Evolutionary conservation across 208 protist species (phyloP).

Genomic region (Leishmania major): DNA sequence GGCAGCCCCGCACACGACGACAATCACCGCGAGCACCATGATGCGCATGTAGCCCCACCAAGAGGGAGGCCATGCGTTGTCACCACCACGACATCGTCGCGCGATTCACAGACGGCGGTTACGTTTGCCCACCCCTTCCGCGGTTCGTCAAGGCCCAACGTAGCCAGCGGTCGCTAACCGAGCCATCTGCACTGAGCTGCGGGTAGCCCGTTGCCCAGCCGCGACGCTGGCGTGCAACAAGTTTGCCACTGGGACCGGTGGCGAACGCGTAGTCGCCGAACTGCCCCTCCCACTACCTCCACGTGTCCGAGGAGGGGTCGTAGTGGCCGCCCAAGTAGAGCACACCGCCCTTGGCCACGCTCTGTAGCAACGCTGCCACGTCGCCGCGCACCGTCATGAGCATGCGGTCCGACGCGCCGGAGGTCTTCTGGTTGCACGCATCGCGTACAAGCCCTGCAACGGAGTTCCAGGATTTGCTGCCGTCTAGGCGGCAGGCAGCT

Average conservation of each 20-base stretch:
- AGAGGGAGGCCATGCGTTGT: not conserved
- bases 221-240: not conserved
- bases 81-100: not conserved
- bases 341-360: not conserved
- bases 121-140: conserved; percentile 15
- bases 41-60: conserved; percentile 27
- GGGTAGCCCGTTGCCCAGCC: conserved; percentile 16
- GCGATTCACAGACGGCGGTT: conserved; percentile 8
- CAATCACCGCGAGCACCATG: conserved; percentile 11
- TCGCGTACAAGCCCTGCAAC: not conserved
- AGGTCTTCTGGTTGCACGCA: not conserved
- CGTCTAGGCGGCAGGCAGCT: conserved; percentile 6
- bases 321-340: conserved; percentile 7
- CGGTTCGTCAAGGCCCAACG: conserved; percentile 16
- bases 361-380: not conserved
- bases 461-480: not conserved
- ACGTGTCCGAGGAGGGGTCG: not conserved
- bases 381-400: conserved; percentile 9
- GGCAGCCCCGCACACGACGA: not conserved
- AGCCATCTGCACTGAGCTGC: not conserved
- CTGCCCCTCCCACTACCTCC: not conserved
- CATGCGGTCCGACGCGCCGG: not conserved
- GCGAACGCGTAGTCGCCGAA: not conserved
- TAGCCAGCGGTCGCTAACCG: conserved; percentile 6
- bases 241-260: not conserved